Evolutionary conservation across 129 eudicot genomes (phyloP).

Genomic region (Sambucus nigra): DNA sequence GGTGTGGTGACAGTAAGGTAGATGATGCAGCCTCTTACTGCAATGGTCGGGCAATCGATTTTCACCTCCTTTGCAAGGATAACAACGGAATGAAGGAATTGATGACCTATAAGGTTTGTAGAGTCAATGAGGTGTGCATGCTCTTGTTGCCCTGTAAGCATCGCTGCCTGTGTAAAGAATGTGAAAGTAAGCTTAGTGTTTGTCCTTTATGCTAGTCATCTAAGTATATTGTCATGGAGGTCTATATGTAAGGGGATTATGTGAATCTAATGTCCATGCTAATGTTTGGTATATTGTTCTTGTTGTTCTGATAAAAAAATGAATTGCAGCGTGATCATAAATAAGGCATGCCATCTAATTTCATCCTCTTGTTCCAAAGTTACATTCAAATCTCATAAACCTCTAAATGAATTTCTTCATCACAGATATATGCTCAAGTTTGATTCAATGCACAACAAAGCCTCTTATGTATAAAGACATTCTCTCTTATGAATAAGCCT

Average conservation of each 20-base stretch:
- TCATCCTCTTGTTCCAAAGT: no score
- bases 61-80: conserved; percentile 49
- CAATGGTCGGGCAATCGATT: conserved; percentile 60
- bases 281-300: conserved; percentile 20
- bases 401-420: no score
- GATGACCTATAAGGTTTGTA: conserved; percentile 74
- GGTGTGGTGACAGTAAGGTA: conserved; percentile 85
- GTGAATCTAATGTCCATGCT: conserved; percentile 16
- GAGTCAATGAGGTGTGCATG: conserved; percentile 63
- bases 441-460: no score
- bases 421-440: no score
- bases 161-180: conserved; percentile 77
- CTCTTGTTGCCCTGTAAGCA: conserved; percentile 86
- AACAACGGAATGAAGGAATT: conserved; percentile 33
- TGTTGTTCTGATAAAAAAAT: conserved; percentile 12
- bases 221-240: conserved; percentile 71
- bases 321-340: no score
- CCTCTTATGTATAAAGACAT: no score
- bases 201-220: conserved; percentile 70
- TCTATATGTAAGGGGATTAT: conserved; percentile 44
- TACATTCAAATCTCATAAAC: no score
- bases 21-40: conserved; percentile 81
- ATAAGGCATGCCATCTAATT: no score
- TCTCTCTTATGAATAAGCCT: no score
- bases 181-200: conserved; percentile 61